Evolutionary conservation across 768 basidiomycete species (phyloP), one percentile per base, ranked within the genome.

Genomic region (Tricholoma hemisulphureum): DNA sequence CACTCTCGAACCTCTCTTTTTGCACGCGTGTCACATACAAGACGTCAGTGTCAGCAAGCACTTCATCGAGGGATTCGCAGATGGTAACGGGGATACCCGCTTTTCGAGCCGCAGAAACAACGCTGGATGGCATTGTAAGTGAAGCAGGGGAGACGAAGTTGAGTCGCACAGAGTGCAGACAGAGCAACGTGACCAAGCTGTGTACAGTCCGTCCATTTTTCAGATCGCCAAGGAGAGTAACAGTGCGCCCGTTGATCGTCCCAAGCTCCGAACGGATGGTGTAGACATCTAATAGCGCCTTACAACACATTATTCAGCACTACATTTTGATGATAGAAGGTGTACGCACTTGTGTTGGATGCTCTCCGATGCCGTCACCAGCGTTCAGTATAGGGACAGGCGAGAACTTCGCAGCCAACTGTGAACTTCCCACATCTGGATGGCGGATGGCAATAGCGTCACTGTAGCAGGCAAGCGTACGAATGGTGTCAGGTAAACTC

Each of bases 161-260:
- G 70, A 99, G 84, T 54, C 87, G 89, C 46, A 98, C 94, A 6
- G 87, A 86, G 78, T 99, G 98, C 41, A 95, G 81, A 64, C 88
- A 93, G 4, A 99, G 83, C 8, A 98, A 80, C 8, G 90, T 89
- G 64, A 98, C 96, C 48, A 99, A 83, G 65, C 91, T 93, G 77
- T 99, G 97, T 2, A 98, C 96, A 0, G 97, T 99, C 46, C 97
- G 87, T 28, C 97, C 97, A 67, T 98, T 96, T 81, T 97, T 98
- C 65, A 99, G 81, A 71, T 99, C 97, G 51, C 97, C 97, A 9
- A 99, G 84, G 53, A 94, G 73, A 9, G 92, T 94, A 68, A 98
- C 89, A 13, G 91, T 94, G 51, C 91, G 89, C 35, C 95, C 97
- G 69, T 98, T 98, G 62, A 98, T 95, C 0, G 95, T 97, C 55